phyloP scores from a whole-genome alignment of 805 yeast species.

The Lipomyces sp. region DNA sequence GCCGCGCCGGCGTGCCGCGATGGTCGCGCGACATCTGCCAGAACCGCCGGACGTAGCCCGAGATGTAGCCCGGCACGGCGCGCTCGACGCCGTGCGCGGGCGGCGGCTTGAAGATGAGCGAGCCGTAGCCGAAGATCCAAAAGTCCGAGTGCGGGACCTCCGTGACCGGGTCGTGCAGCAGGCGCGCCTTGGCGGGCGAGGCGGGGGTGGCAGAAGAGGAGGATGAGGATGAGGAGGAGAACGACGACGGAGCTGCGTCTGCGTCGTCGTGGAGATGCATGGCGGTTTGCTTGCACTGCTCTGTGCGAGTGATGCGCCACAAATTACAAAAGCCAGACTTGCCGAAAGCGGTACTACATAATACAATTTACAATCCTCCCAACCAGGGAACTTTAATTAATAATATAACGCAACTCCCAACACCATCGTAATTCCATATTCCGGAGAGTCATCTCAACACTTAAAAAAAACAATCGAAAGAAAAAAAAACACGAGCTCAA shows the following conservation, averaged over 20 bases:
- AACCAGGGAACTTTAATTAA: too few species aligned
- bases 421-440: too few species aligned
- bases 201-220: background rate
- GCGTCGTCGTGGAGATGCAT: too few species aligned
- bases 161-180: slow-evolving; percentile 14
- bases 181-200: background rate
- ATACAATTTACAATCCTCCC: too few species aligned
- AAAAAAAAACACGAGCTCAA: too few species aligned
- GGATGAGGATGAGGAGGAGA: background rate
- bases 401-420: too few species aligned
- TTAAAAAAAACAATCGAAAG: too few species aligned
- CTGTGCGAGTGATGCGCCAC: too few species aligned
- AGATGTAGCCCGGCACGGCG: slow-evolving; percentile 66
- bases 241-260: background rate
- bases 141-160: slow-evolving; percentile 21
- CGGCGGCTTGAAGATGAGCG: slow-evolving; percentile 86
- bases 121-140: slow-evolving; percentile 91
- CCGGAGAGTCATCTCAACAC: too few species aligned
- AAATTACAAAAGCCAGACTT: too few species aligned
- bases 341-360: too few species aligned
- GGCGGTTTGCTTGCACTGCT: too few species aligned
- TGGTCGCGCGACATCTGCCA: slow-evolving; percentile 89
- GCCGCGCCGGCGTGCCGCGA: slow-evolving; percentile 79
- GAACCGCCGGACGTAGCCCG: slow-evolving; percentile 75
- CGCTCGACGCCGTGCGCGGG: slow-evolving; percentile 67